Conservation (phyloP, 148 eudicot species). For the Fagopyrum homotropicum region DNA sequence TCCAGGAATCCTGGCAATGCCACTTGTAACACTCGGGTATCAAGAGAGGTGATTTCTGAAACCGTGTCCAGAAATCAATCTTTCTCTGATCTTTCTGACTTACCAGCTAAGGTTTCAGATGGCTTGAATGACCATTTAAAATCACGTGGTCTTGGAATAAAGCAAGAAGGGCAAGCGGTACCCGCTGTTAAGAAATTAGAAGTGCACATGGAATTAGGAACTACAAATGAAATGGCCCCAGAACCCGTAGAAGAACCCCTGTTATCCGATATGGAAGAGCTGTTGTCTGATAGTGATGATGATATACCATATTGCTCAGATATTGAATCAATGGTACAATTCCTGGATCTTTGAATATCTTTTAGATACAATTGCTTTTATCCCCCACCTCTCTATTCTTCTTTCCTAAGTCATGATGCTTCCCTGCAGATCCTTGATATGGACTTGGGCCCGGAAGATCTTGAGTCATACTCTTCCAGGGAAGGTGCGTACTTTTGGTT, state of each 20-base stretch:
- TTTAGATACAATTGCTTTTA: background rate
- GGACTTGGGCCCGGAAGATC: slow-evolving; percentile 68
- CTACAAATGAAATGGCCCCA: slow-evolving; percentile 16
- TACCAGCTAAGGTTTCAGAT: slow-evolving; percentile 16
- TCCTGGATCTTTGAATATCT: background rate
- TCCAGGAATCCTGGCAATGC: slow-evolving; percentile 21
- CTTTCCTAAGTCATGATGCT: background rate
- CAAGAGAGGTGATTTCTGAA: slow-evolving; percentile 15
- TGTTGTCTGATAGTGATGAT: slow-evolving; percentile 28
- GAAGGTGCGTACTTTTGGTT: slow-evolving; percentile 34
- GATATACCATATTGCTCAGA: slow-evolving; percentile 40
- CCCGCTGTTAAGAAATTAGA: slow-evolving; percentile 10
- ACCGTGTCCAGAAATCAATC: background rate
- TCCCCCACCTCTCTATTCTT: background rate
- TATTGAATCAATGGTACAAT: slow-evolving; percentile 34
- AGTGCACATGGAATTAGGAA: slow-evolving; percentile 18
- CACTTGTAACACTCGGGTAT: slow-evolving; percentile 23
- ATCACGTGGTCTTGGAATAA: slow-evolving; percentile 18
- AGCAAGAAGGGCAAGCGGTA: slow-evolving; percentile 20
- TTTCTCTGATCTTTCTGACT: slow-evolving; percentile 7
- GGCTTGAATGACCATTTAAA: slow-evolving; percentile 12
- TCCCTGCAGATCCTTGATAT: slow-evolving; percentile 66
- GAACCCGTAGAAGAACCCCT: slow-evolving; percentile 20
- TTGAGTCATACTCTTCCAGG: slow-evolving; percentile 29
- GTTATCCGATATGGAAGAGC: slow-evolving; percentile 20